A percentile compares a stretch with the other conserved stretches of the same genome.
Evolutionary conservation across 257 asterid species (phyloP).

Genomic region (Solanum medicagineum): DNA sequence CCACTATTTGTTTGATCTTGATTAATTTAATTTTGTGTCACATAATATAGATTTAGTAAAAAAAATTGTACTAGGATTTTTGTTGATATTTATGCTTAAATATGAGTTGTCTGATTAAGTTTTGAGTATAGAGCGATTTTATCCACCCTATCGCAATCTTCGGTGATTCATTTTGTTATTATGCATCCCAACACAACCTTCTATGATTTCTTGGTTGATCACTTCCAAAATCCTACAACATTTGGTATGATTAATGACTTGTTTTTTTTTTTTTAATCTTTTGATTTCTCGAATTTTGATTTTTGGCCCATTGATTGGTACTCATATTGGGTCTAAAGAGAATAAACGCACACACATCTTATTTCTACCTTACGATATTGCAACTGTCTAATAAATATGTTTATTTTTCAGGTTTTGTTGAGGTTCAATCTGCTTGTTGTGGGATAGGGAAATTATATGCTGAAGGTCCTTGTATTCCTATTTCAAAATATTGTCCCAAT

Average conservation of each 20-base stretch:
- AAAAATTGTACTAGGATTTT: not conserved
- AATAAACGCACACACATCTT: not conserved
- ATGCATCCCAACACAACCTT: no score
- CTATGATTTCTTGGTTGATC: no score
- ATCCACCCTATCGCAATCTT: not conserved
- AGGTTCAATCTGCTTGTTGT: conserved; percentile 63
- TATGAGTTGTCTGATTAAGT: fast-evolving
- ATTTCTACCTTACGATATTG: not conserved
- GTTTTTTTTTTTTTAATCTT: no score
- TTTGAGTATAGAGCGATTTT: not conserved
- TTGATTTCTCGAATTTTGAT: no score
- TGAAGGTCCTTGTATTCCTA: conserved; percentile 51
- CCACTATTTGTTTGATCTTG: not conserved
- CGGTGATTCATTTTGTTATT: not conserved
- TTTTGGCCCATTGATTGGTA: no score
- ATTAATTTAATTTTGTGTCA: no score
- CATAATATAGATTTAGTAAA: not conserved
- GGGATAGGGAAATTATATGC: conserved; percentile 64
- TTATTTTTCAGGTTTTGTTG: conserved; percentile 32
- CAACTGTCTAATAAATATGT: not conserved
- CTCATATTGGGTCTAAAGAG: no score
- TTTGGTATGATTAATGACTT: no score
- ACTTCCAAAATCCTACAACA: no score
- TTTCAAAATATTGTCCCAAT: conserved; percentile 36
- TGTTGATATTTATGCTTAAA: not conserved